phyloP scores from a whole-genome alignment of 495 filamentous ascomycete genomes.

The Cercophora newfieldiana region DNA sequence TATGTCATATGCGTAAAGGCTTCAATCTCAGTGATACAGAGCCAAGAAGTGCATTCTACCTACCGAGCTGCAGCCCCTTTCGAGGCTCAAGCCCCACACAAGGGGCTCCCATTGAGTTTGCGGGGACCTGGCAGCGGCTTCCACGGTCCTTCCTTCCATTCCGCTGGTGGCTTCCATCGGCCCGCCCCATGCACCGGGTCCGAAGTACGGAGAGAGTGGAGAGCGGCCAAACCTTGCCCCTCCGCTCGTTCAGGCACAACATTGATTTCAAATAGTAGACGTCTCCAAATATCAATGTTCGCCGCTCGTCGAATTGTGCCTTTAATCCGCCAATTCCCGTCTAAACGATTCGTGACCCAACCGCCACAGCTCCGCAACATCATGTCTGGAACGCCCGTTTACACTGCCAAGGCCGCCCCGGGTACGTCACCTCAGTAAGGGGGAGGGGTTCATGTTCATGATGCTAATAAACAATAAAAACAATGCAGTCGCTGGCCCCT shows the following conservation, averaged over 20 bases:
- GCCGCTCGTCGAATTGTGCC: slow-evolving; percentile 17
- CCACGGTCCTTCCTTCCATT: background rate
- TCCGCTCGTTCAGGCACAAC: background rate
- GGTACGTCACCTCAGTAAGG: slow-evolving; percentile 50
- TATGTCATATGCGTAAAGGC: background rate
- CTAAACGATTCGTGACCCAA: slow-evolving; percentile 8
- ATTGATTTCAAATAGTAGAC: background rate
- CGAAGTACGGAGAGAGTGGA: slow-evolving; percentile 33
- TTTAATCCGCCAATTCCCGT: slow-evolving; percentile 11
- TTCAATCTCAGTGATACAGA: background rate
- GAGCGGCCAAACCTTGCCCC: background rate
- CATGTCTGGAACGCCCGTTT: slow-evolving; percentile 51
- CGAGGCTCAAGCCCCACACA: background rate
- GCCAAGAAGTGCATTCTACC: background rate
- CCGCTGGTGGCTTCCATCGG: background rate
- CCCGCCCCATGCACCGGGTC: slow-evolving; percentile 15
- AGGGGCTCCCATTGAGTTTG: background rate
- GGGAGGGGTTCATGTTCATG: too few relatives aligned
- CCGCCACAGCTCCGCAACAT: slow-evolving; percentile 28
- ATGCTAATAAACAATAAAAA: slow-evolving; percentile 26
- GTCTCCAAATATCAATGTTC: background rate
- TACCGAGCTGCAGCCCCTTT: background rate
- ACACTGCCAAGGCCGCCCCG: slow-evolving; percentile 52
- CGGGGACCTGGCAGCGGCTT: background rate
- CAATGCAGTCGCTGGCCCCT: slow-evolving; percentile 53